Conservation (phyloP, 164 flowering plant genomes). For the Vitis rupestris region DNA sequence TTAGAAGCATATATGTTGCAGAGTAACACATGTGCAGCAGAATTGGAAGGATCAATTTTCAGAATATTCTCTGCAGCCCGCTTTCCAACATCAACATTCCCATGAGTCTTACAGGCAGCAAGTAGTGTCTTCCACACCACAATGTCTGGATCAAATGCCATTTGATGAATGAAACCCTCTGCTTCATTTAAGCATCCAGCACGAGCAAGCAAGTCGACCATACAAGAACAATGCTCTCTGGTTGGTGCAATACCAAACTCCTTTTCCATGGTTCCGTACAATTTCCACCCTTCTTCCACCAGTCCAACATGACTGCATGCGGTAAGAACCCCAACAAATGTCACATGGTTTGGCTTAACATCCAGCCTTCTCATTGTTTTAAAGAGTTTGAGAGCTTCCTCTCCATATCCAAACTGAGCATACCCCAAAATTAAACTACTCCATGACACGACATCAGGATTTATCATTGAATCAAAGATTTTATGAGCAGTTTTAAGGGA, state of each 20-base stretch:
- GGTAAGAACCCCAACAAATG: conserved; percentile 62
- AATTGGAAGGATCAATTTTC: conserved; percentile 59
- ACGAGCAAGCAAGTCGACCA: conserved; percentile 66
- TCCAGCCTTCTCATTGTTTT: conserved; percentile 40
- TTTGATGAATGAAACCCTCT: conserved; percentile 45
- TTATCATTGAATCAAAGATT: conserved; percentile 40
- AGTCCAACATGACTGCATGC: conserved; percentile 73
- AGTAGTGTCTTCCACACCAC: conserved; percentile 65
- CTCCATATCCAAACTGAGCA: conserved; percentile 56
- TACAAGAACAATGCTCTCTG: conserved; percentile 61
- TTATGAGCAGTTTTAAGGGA: conserved; percentile 37
- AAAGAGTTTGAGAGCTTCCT: conserved; percentile 56
- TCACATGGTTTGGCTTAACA: conserved; percentile 56
- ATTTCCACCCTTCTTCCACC: conserved; percentile 53
- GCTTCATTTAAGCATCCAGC: conserved; percentile 61
- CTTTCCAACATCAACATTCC: conserved; percentile 51
- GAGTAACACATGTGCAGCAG: conserved; percentile 61
- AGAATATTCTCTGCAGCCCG: conserved; percentile 56
- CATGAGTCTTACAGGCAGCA: conserved; percentile 57
- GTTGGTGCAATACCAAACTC: conserved; percentile 57
- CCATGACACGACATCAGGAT: conserved; percentile 68
- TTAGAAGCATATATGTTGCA: conserved; percentile 58
- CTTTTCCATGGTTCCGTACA: conserved; percentile 44
- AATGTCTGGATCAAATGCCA: conserved; percentile 53
- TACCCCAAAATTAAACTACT: conserved; percentile 62